Conservation (phyloP, 176 grass and related monocot genomes). For the Luzula sylvatica region DNA sequence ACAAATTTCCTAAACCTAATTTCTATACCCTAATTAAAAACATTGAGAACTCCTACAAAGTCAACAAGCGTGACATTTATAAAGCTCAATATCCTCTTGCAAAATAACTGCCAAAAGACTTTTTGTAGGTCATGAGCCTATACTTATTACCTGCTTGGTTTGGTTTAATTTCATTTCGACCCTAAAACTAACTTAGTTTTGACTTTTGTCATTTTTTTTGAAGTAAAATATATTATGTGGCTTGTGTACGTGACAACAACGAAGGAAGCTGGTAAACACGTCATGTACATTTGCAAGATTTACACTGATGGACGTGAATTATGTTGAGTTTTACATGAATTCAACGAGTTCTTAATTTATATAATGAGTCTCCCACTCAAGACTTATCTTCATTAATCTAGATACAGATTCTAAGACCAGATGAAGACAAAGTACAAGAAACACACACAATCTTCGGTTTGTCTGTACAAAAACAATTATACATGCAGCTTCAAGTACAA, state of each 20-base stretch:
- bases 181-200: conserved; percentile 36
- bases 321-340: no score
- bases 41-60: conserved; percentile 21
- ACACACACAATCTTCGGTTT: conserved; percentile 18
- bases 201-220: conserved; percentile 16
- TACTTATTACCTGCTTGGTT: conserved; percentile 19
- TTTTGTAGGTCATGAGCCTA: conserved; percentile 59
- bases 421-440: conserved; percentile 20
- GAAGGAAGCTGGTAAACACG: no score
- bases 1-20: no score
- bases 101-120: conserved; percentile 73
- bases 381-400: no score
- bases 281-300: no score
- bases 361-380: no score
- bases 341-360: no score
- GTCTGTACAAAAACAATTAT: conserved; percentile 18
- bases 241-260: no score
- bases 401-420: conserved; percentile 14
- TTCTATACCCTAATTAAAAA: no score
- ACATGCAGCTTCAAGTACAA: neutral
- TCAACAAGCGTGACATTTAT: conserved; percentile 53
- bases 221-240: no score
- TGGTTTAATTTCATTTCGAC: conserved; percentile 21
- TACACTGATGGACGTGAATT: no score
- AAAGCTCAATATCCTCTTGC: conserved; percentile 16